Evolutionary conservation across 2,329 filamentous ascomycete species (phyloP), one percentile per base, ranked within the genome.

Genomic region (Pseudomassariella vexata): DNA sequence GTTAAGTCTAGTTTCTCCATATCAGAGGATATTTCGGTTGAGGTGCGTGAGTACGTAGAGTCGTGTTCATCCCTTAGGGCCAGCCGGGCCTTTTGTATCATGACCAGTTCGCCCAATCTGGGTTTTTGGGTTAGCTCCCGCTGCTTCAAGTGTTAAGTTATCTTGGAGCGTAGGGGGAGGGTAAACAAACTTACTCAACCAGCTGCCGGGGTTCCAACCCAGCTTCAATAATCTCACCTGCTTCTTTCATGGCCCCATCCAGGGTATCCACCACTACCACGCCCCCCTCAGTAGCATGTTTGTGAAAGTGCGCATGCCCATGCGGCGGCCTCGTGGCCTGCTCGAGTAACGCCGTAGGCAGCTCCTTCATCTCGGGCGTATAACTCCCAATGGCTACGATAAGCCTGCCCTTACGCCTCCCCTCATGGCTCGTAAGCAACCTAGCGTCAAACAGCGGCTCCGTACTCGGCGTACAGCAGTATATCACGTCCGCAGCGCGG

Each of bases 211-310:
- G 79, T 15, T 68, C 68, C 18, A 95, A 64, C 0, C 78, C 79
- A 0, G 86, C 85, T 43, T 86, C 76, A 8, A 94, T 82, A 28
- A 96, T 67, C 62, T 96, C 90, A 0, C 90, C 90, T 0, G 89
- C 84, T 52, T 95, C 86, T 46, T 80, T 79, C 25, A 95, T 55
- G 27, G 82, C 88, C 0, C 84, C 85, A 18, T 86, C 80, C 0
- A 94, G 66, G 8, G 82, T 89, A 50, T 87, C 83, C 5, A 87
- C 83, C 5, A 85, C 70, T 17, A 87, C 67, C 10, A 74, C 77
- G 0, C 76, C 77, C 0, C 77, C 78, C 44, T 83, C 79, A 3
- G 65, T 54, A 0, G 75, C 76, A 40, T 79, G 75, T 47, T 70
- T 83, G 52, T 87, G 82, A 38, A 77, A 77, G 51, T 86, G 80